A percentile compares a stretch with the other conserved stretches of the same genome.
Evolutionary conservation across 177 flowering plant species (phyloP).

Genomic region (Vitis hybrid): DNA sequence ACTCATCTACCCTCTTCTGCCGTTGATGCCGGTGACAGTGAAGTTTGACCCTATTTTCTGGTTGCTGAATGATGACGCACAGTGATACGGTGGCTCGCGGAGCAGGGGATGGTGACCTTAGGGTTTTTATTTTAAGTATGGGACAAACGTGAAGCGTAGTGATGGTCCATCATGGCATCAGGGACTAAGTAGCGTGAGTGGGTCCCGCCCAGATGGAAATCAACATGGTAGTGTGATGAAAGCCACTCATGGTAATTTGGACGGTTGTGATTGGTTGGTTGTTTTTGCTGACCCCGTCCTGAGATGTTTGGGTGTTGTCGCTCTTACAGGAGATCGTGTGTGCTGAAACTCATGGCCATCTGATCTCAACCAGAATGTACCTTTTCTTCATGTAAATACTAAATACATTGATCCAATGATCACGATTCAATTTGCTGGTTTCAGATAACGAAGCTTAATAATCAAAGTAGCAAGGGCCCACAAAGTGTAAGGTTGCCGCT

Average conservation of each 20-base stretch:
- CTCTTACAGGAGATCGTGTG: neutral
- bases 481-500: too few relatives aligned
- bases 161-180: slow-evolving; percentile 25
- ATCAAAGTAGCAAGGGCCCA: too few relatives aligned
- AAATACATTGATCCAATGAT: too few relatives aligned
- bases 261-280: slow-evolving; percentile 28
- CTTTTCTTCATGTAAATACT: too few relatives aligned
- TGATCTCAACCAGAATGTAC: too few relatives aligned
- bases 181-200: slow-evolving; percentile 10
- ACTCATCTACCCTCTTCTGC: too few relatives aligned
- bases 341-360: too few relatives aligned
- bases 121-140: neutral
- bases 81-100: neutral
- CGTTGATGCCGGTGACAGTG: too few relatives aligned
- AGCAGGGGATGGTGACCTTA: neutral
- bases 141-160: slow-evolving; percentile 3
- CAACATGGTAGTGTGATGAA: slow-evolving; percentile 2
- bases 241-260: slow-evolving; percentile 22
- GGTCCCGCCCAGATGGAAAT: slow-evolving; percentile 19
- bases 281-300: slow-evolving; percentile 16
- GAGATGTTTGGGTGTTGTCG: neutral
- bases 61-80: too few relatives aligned
- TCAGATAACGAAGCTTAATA: too few relatives aligned
- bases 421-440: too few relatives aligned
- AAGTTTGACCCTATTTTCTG: too few relatives aligned